These are phyloP conservation scores for Calvatia gigantea DNA, from an alignment of 768 basidiomycete genomes.

Conservation along the genomic window DNA sequence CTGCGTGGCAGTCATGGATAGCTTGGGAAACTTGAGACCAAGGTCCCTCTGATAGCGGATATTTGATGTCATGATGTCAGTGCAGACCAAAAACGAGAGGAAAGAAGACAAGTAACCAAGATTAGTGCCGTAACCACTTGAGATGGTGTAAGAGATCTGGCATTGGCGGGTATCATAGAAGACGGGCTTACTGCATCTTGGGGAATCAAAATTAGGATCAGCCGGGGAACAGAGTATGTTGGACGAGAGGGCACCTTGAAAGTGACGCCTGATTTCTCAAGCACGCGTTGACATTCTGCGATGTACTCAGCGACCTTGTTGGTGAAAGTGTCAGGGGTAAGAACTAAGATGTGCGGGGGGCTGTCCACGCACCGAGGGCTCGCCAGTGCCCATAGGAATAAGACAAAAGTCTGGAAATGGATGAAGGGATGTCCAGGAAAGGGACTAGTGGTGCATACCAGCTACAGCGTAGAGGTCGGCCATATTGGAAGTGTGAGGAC, in stretches of 20 bases:
- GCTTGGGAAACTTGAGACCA: constrained; percentile 82
- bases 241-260: constrained; percentile 56
- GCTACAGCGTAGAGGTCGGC: constrained; percentile 73
- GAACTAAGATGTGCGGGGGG: background rate
- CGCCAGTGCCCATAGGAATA: constrained; percentile 77
- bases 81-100: background rate
- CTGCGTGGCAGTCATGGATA: constrained; percentile 89
- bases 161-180: background rate
- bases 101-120: constrained; percentile 44
- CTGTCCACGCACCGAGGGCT: constrained; percentile 51
- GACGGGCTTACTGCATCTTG: constrained; percentile 64
- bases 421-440: constrained; percentile 1
- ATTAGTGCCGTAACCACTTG: constrained; percentile 90
- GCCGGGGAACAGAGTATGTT: background rate
- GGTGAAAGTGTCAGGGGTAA: constrained; percentile 14
- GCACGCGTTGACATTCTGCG: constrained; percentile 77
- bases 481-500: constrained; percentile 16
- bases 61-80: background rate
- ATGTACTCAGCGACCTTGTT: constrained; percentile 72
- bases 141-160: background rate
- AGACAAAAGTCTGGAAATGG: constrained; percentile 72
- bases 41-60: constrained; percentile 59
- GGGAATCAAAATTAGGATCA: constrained; percentile 11
- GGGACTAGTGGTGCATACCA: constrained; percentile 36
- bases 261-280: constrained; percentile 78